Base-by-base conservation (phyloP, 306 rosid species). In the Adenanthera pavonina region DNA sequence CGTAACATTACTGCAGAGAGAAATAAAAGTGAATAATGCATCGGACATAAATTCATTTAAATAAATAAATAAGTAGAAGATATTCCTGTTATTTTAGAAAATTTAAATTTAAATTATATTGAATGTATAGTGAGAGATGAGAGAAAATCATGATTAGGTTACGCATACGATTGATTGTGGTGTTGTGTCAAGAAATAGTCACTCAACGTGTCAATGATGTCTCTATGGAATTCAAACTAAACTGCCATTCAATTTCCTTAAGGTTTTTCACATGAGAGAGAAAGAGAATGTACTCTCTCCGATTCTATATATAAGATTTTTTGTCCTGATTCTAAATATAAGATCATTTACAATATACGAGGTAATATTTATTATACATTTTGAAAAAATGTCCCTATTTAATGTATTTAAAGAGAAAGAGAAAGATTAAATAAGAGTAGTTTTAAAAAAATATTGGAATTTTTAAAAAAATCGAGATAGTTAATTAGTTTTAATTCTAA, bases 241-340 rank as follows among this genome's bases (percentile, higher is more conserved):
- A 75, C 78, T 47, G 79, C 83, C 74, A 79, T 82, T 83, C 62
- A 87, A 78, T 72, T 84, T 33, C 86, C 70, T 76, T 86, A 83
- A 87, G 87, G 78, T 74, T 79, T 72, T 64, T 82, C 89, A 92
- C 89, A 86, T 84, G 90, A 75, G 72, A 75, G 83, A 78, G 86
- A 82, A 72, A 85, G 19, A 74, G 49, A 36, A n/a, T n/a, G n/a
- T n/a, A n/a, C n/a, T n/a, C n/a, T n/a, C n/a, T n/a, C n/a, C n/a
- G n/a, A n/a, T n/a, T n/a, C n/a, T n/a, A n/a, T n/a, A 9, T 35
- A 10, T n/a, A n/a, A n/a, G n/a, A n/a, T n/a, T n/a, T n/a, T n/a
- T n/a, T n/a, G n/a, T n/a, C n/a, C n/a, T n/a, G n/a, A n/a, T n/a
- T n/a, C n/a, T n/a, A n/a, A n/a, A n/a, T n/a, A n/a, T n/a, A n/a